A percentile compares a stretch with the other conserved stretches of the same genome.
These are phyloP conservation scores for Ilyonectria robusta DNA, from an alignment of 2,329 filamentous ascomycete genomes.

Conservation along the genomic window DNA sequence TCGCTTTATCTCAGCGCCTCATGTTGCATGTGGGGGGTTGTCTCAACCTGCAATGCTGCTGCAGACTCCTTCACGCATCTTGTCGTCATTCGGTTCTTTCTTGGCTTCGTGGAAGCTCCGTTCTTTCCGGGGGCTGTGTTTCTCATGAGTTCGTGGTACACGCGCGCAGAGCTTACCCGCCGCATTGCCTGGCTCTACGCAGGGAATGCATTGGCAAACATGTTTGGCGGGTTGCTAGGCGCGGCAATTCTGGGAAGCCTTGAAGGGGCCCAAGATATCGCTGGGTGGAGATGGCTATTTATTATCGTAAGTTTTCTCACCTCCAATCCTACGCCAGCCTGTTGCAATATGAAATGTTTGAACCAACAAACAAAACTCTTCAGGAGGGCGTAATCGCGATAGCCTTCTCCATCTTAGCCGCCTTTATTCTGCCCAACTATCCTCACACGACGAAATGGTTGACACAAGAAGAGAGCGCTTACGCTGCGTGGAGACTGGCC, in stretches of 20 bases:
- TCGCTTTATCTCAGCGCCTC: constrained; percentile 66
- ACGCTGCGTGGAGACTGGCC: constrained; percentile 66
- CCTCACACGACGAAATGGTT: constrained; percentile 68
- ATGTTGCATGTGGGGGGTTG: constrained; percentile 59
- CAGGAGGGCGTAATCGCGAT: constrained; percentile 59
- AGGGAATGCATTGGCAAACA: constrained; percentile 68
- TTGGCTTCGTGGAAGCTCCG: constrained; percentile 61
- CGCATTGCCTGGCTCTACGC: constrained; percentile 71
- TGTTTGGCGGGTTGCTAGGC: constrained; percentile 65
- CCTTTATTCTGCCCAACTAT: constrained; percentile 65
- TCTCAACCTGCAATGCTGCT: constrained; percentile 63
- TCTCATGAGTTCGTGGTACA: constrained; percentile 63
- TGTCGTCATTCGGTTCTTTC: constrained; percentile 63
- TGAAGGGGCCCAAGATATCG: constrained; percentile 63
- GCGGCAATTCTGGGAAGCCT: constrained; percentile 63
- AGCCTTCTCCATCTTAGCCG: constrained; percentile 51
- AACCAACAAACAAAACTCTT: not conserved
- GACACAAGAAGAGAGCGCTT: constrained; percentile 63
- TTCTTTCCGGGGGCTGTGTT: constrained; percentile 66
- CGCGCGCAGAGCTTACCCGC: constrained; percentile 64
- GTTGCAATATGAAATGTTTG: not conserved
- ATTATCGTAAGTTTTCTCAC: constrained; percentile 62
- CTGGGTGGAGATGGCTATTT: constrained; percentile 77
- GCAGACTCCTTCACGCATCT: constrained; percentile 59
- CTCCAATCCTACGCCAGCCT: not conserved